Evolutionary conservation across 306 rosid genomes (phyloP), one percentile per base, ranked within the genome.

Genomic region (Vigna hirtella): DNA sequence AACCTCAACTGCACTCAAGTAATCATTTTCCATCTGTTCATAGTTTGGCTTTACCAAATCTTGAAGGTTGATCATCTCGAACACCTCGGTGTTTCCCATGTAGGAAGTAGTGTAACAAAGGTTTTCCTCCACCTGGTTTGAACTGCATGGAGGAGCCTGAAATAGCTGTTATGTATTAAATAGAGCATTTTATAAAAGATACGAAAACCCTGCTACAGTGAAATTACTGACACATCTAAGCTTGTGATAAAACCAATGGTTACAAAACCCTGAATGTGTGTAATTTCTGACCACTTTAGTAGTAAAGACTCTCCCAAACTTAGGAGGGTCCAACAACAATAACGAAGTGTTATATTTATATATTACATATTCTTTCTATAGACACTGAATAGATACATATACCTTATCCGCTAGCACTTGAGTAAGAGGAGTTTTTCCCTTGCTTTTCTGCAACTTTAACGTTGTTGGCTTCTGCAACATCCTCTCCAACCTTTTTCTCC

Each of bases 401-500:
- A 83, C 89, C 89, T 71, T 67, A 20, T 53, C 76, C 5, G 61
- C 38, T 66, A 42, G 76, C 5, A 53, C 22, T 77, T 45, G 87
- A 28, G 26, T 30, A 83, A 64, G 15, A 66, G 70, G 70, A 69
- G 22, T 2, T 74, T 83, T 84, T 58, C 58, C 84, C 55, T 82
- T 87, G 84, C 51, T 73, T 59, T 81, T 82, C 15, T 73, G 83
- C n/a, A 74, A 36, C 77, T 85, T 83, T 49, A 70, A 66, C 6
- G 83, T 62, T 30, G 85, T 34, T 47, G 91, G 70, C 56, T 38
- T 87, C 62, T 59, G 83, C 73, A 69, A 48, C 79, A 65, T 75
- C 76, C 90, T 85, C 62, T 84, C 79, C 66, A 91, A 43, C 80
- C 79, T 87, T 36, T 87, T 87, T 18, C 79, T 75, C 43, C 90